phyloP scores from a whole-genome alignment of 306 rosid genomes.

The Leucaena leucocephala region DNA sequence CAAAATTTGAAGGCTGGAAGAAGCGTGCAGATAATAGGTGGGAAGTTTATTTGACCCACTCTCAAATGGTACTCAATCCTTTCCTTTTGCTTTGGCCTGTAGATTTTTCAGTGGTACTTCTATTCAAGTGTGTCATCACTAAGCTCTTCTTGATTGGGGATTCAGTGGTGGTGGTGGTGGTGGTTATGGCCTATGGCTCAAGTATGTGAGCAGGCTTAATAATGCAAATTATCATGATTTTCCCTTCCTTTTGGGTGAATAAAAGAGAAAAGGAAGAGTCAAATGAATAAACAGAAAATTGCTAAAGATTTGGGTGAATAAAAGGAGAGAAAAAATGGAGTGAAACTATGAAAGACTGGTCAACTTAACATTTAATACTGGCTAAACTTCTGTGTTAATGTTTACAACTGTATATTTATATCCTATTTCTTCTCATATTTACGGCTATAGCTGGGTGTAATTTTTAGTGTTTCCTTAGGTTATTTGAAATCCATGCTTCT shows the following conservation, averaged over 20 bases:
- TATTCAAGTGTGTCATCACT: background rate
- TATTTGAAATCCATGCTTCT: constrained; percentile 14
- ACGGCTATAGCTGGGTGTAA: constrained; percentile 8
- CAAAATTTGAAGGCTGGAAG: constrained; percentile 81
- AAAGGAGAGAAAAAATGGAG: constrained; percentile 11
- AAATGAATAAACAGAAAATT: background rate
- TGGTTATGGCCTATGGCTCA: constrained; percentile 3
- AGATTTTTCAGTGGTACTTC: constrained; percentile 12
- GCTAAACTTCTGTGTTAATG: background rate
- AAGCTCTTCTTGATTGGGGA: background rate
- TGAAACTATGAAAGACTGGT: constrained; percentile 5
- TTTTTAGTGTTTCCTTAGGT: background rate
- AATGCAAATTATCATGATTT: constrained; percentile 5
- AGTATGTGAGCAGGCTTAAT: constrained; percentile 19
- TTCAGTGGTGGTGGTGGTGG: background rate
- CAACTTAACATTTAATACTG: constrained; percentile 1
- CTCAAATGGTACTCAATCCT: constrained; percentile 82
- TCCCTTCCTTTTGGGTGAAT: background rate
- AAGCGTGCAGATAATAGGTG: constrained; percentile 63
- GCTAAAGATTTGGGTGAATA: constrained; percentile 1
- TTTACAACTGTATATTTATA: constrained; percentile 7
- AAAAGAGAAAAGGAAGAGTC: background rate
- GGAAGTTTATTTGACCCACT: constrained; percentile 93
- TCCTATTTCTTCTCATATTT: constrained; percentile 14
- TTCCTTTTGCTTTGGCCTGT: constrained; percentile 42